Base-by-base conservation (phyloP, 2,329 filamentous ascomycete genomes). In the Whalleya microplaca region DNA sequence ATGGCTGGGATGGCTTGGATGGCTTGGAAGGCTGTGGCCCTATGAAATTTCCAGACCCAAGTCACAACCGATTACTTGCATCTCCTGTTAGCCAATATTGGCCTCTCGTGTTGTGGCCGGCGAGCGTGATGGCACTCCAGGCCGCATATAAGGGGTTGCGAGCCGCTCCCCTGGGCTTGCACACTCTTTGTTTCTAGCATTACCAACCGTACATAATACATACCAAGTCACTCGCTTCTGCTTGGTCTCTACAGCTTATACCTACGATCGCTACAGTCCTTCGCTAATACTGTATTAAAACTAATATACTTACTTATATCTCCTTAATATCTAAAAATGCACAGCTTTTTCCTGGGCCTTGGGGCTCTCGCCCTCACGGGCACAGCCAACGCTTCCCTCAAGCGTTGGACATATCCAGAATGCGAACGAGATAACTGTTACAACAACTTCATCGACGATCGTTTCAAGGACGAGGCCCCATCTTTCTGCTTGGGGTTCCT, bases 351-450 rank as follows among this genome's bases (percentile, higher is more conserved):
- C 23, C 21, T 65, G 21, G 55, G 62, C 49, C 51, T 63, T 41
- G 51, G 61, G 29, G 63, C 60, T 50, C 49, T 69, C 21, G 62
- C 64, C 45, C 56, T 68, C 51, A 55, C 54, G 20, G 62, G 62
- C 45, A 52, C 65, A 32, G 46, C 63, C 21, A 57, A 48, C 43
- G 66, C 65, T 49, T n/a, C n/a, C n/a, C n/a, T n/a, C n/a, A n/a
- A n/a, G n/a, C n/a, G n/a, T n/a, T n/a, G n/a, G n/a, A n/a, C n/a
- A n/a, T n/a, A n/a, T n/a, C n/a, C n/a, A n/a, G n/a, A n/a, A n/a
- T n/a, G n/a, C n/a, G n/a, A n/a, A n/a, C n/a, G n/a, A n/a, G n/a
- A n/a, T n/a, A n/a, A n/a, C n/a, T n/a, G n/a, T n/a, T n/a, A n/a
- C n/a, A n/a, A n/a, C n/a, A n/a, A n/a, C n/a, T n/a, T n/a, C n/a